Percentiles rank a stretch among this genome's conserved stretches.
These are phyloP conservation scores for Epicoccum sorghinum DNA, from an alignment of 2,329 filamentous ascomycete species.

Conservation along the genomic window DNA sequence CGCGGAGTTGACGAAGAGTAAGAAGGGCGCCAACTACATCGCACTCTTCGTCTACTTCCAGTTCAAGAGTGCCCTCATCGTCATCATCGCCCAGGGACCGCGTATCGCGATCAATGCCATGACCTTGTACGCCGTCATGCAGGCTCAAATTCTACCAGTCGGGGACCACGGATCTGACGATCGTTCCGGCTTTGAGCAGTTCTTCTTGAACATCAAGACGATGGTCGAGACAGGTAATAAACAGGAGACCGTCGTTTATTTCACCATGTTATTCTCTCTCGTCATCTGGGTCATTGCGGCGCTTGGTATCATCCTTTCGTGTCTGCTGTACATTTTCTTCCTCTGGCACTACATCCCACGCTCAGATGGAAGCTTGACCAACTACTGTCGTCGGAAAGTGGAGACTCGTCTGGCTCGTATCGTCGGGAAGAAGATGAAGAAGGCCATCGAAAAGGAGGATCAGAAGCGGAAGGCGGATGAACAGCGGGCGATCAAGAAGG, in stretches of 20 bases:
- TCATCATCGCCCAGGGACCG: slow-evolving; percentile 88
- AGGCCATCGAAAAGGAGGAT: slow-evolving; percentile 80
- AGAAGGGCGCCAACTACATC: slow-evolving; percentile 87
- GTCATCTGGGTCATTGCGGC: slow-evolving; percentile 86
- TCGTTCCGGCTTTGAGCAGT: slow-evolving; percentile 70
- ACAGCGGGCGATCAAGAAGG: slow-evolving; percentile 54
- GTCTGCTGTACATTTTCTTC: slow-evolving; percentile 83
- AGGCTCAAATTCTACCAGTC: slow-evolving; percentile 71
- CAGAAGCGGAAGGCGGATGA: slow-evolving; percentile 51
- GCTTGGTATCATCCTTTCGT: slow-evolving; percentile 73
- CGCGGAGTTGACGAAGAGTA: slow-evolving; percentile 86
- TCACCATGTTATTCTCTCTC: slow-evolving; percentile 90
- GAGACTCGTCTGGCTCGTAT: slow-evolving; percentile 84
- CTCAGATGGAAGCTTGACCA: slow-evolving; percentile 77
- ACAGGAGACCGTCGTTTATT: slow-evolving; percentile 81
- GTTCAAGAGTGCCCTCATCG: slow-evolving; percentile 79
- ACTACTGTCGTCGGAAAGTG: slow-evolving; percentile 91
- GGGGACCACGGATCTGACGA: slow-evolving; percentile 62
- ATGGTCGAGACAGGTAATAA: slow-evolving; percentile 73
- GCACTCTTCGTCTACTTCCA: slow-evolving; percentile 91
- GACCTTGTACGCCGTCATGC: slow-evolving; percentile 84
- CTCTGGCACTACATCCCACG: slow-evolving; percentile 90
- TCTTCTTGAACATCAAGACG: slow-evolving; percentile 80
- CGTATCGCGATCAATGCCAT: slow-evolving; percentile 90
- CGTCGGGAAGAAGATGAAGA: slow-evolving; percentile 85